Evolutionary conservation across 805 yeast species (phyloP), one percentile per base, ranked within the genome.

Genomic region (Blastobotrys terrestris): DNA sequence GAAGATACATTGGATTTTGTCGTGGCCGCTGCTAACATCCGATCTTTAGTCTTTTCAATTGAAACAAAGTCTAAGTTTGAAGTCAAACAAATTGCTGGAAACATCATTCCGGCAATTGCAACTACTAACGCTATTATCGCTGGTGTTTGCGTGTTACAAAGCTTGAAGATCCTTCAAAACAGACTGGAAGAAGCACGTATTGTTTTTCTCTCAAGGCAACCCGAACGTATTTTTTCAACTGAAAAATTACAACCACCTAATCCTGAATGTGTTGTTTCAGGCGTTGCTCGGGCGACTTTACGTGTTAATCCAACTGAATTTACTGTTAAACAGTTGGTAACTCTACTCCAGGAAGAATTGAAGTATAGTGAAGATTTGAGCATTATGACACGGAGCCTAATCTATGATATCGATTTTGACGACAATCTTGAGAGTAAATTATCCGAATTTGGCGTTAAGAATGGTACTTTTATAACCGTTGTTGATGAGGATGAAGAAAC

Each of bases 51-150:
- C 1, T 92, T 91, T 64, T 73, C 76, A 20, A 90, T 91, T 53
- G 86, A 83, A 35, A 59, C 73, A 49, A 84, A 85, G 64, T 76
- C 94, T 2, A 84, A 87, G 55, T 94, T 95, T 64, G 96, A 89
- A 55, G 80, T 87, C 56, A 94, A 94, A 66, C 95, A 72, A 53
- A 90, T 92, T 58, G 99, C 99, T 0, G 99, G 99, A 3, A 94
- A 92, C 67, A 94, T 94, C 61, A 94, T 94, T 42, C 99, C 99
- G 0, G 99, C 99, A 0, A 91, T 95, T 60, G 98, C 99, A 3
- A 94, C 99, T 1, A 92, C 97, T 2, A 94, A 94, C 67, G 98
- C 99, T 0, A 84, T 94, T 13, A 84, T 94, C 60, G 90, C 97
- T 0, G 99, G 99, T 0, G 78, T 89, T 59, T 85, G 94, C 14